Conservation (phyloP, 345 rosid species). For the Eucalyptus leucophloia region DNA sequence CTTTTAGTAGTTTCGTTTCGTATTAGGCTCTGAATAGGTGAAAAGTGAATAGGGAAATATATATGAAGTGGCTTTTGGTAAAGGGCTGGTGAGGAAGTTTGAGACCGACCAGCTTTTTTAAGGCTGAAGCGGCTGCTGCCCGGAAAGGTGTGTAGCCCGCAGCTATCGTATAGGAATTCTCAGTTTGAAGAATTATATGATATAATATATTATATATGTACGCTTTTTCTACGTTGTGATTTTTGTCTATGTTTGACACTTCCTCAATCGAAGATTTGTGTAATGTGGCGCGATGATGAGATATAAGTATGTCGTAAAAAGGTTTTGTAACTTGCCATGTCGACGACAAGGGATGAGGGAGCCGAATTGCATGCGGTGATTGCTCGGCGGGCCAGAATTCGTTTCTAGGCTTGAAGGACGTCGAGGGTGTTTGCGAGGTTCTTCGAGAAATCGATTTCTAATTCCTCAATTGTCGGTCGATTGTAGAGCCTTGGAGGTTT, state of each 20-base stretch:
- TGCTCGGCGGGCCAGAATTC: background rate
- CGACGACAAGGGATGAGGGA: background rate
- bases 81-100: background rate
- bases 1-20: background rate
- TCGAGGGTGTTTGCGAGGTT: background rate
- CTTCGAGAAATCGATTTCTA: no score
- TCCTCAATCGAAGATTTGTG: background rate
- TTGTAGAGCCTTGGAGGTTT: background rate
- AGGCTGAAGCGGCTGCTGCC: conserved; percentile 65
- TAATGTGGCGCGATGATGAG: background rate
- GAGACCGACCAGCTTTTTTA: background rate
- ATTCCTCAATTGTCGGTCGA: background rate
- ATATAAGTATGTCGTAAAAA: background rate
- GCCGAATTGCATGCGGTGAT: background rate
- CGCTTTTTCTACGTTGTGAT: background rate
- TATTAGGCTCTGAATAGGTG: background rate
- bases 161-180: conserved; percentile 7
- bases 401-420: background rate
- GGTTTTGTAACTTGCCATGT: background rate
- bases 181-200: background rate
- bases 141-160: conserved; percentile 50
- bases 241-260: background rate
- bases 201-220: no score
- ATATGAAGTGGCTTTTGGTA: background rate
- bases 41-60: background rate